Base-by-base conservation (phyloP, 108 stramenopile genomes). In the Poteriospumella lacustris region DNA sequence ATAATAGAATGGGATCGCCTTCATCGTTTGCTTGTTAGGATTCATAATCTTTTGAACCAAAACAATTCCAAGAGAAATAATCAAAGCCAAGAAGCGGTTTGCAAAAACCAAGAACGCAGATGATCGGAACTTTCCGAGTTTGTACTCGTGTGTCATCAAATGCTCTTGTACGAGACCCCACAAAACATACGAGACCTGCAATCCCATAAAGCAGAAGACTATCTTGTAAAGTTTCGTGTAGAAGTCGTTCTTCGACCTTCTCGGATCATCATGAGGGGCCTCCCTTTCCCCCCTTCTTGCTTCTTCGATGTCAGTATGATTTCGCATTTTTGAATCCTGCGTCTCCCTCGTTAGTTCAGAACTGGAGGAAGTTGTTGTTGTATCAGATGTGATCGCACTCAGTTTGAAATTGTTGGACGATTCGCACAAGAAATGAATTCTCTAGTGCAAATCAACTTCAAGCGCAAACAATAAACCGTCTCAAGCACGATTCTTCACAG, bases 121-220 rank as follows among this genome's bases (percentile, higher is more conserved):
- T 1, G 68, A 75, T 19, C 80, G 83, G 47, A 85, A 85, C 3
- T 80, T 76, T 58, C 79, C 77, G 2, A 44, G 2, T 76, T 64
- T 5, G 28, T 62, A 42, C 58, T 78, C 2, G 47, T 42, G 15
- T 78, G 33, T 78, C 38, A 47, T n/a, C 19, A 81, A 42, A 81
- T 75, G 5, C 76, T 85, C 85, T 47, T 85, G 85, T 42, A 85
- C 69, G 70, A 79, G 59, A 0, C 85, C 85, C 85, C 85, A 85
- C 0, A 81, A 82, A n/a, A 85, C 33, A 76, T 85, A 85, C 5
- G 85, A 84, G 29, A 59, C 81, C 44, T 81, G 85, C 38, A 85
- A 78, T 2, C 85, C 85, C 29, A 68, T 39, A 43, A 77, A 82
- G 44, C 80, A 78, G 41, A 80, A 19, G n/a, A 68, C 34, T 1